Conservation (phyloP, 2,329 filamentous ascomycete genomes). For the Trichoderma lentiforme region DNA sequence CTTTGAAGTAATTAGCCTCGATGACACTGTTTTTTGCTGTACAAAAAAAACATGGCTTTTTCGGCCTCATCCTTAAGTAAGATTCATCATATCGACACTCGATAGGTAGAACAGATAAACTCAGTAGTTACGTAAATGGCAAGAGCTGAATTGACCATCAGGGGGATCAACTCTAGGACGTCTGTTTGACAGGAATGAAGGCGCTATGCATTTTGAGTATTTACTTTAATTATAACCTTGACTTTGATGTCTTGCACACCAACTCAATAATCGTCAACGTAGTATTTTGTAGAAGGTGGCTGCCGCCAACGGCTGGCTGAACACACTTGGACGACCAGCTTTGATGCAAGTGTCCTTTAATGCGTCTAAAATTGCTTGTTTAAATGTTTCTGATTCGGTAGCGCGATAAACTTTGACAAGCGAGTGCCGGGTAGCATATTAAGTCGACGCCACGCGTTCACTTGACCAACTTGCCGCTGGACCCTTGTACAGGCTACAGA, state of each 20-base stretch:
- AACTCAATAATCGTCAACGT: too few relatives aligned
- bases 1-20: too few relatives aligned
- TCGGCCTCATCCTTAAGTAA: neutral
- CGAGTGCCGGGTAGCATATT: neutral
- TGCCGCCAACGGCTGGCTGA: neutral
- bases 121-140: neutral
- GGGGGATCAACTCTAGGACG: accelerated
- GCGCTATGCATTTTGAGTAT: neutral
- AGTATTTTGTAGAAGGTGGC: neutral
- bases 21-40: neutral
- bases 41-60: neutral
- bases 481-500: neutral
- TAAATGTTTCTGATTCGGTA: neutral
- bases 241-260: neutral
- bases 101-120: neutral
- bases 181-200: neutral
- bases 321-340: neutral
- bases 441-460: neutral
- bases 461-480: neutral
- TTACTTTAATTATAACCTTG: neutral
- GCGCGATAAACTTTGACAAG: neutral
- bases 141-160: neutral
- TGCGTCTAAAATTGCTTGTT: neutral
- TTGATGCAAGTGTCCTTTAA: neutral
- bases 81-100: neutral